Evolutionary conservation across 768 basidiomycete species (phyloP).

Genomic region (Cystofilobasidium bisporidii): DNA sequence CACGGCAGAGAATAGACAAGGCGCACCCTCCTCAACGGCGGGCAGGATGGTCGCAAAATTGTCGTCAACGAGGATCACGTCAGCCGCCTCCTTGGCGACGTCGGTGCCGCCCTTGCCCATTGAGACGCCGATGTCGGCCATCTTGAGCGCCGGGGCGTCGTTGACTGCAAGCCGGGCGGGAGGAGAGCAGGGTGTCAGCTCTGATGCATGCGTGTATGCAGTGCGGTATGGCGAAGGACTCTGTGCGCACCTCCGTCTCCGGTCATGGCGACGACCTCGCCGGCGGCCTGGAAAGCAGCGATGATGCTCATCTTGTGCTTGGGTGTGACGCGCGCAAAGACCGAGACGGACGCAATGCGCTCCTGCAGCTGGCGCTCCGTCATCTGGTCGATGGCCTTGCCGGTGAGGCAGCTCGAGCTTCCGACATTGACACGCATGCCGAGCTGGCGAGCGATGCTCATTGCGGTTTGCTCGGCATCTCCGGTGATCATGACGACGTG

Average conservation of each 20-base stretch:
- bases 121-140: slow-evolving; percentile 94
- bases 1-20: neutral
- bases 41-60: slow-evolving; percentile 91
- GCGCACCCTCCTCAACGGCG: slow-evolving; percentile 79
- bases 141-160: slow-evolving; percentile 90
- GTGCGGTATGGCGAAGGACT: neutral
- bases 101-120: slow-evolving; percentile 99
- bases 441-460: slow-evolving; percentile 75
- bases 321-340: slow-evolving; percentile 92
- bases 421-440: slow-evolving; percentile 59
- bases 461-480: slow-evolving; percentile 80
- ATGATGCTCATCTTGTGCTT: slow-evolving; percentile 97
- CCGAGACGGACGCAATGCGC: slow-evolving; percentile 66
- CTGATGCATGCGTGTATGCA: neutral
- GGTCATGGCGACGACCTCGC: slow-evolving; percentile 91
- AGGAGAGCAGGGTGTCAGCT: neutral
- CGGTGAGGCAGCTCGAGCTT: slow-evolving; percentile 52
- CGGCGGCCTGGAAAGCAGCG: slow-evolving; percentile 80
- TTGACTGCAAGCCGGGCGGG: slow-evolving; percentile 54
- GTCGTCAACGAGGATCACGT: slow-evolving; percentile 93
- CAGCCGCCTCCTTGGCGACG: slow-evolving; percentile 95
- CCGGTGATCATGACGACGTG: slow-evolving; percentile 99
- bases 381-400: slow-evolving; percentile 75
- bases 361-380: slow-evolving; percentile 70
- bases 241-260: slow-evolving; percentile 72